Evolutionary conservation across 2,329 filamentous ascomycete genomes (phyloP), one percentile per base, ranked within the genome.

Genomic region (Beauveria sp.): DNA sequence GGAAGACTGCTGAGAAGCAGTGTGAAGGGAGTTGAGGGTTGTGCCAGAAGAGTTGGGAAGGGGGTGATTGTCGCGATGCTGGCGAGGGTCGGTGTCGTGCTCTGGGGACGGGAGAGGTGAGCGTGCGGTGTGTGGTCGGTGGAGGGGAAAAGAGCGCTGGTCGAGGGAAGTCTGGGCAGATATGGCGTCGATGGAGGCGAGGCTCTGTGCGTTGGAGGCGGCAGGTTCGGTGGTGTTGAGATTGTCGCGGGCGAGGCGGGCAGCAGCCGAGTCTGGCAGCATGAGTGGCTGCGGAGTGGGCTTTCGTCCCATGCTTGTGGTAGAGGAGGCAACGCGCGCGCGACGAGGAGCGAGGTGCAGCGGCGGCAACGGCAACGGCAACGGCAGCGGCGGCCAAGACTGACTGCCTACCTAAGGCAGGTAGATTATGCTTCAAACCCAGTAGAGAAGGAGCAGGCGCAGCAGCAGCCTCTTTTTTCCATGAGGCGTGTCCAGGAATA

Each of bases 201-300:
- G 65, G 67, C 66, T 26, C 66, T 63, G 65, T 64, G 62, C 67
- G 66, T 63, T 28, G 22, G 24, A 26, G 37, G 26, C 59, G 41
- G 48, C 24, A 28, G 34, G 53, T 53, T 28, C 28, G 43, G 40
- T 18, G 47, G 26, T 57, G 48, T 28, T 37, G 18, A 43, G 56
- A 62, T 63, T 44, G 63, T 65, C 54, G 63, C 64, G 62, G 62
- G 55, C 59, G 64, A 64, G 20, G 63, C 64, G 63, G 64, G 69
- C 64, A 67, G 68, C 66, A 64, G 67, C 71, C 65, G 72, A 67
- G 64, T 76, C 76, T 68, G 76, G 75, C 73, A 84, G 76, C 70
- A 78, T 73, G 74, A 84, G 78, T 73, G 82, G 81, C 76, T 84
- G 79, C 66, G 81, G 82, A 73, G 78, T 80, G 69, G 79, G 74